A percentile compares a stretch with the other conserved stretches of the same genome.
Conservation (phyloP, 176 grass and related monocot species). For the Avena eriantha region DNA sequence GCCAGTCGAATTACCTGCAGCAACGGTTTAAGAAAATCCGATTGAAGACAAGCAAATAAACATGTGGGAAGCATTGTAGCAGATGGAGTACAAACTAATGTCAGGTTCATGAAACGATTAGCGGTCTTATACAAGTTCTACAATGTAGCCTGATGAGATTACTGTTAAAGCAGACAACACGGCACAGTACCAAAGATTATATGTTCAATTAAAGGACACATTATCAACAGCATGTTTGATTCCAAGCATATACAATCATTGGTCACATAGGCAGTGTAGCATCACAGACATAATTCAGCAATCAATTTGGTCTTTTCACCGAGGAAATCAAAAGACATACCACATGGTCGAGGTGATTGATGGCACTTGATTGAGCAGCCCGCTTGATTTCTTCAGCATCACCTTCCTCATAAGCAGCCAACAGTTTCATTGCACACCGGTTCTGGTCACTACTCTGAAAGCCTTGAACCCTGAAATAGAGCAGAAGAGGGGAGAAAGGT, state of each 20-base stretch:
- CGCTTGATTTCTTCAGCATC: conserved; percentile 87
- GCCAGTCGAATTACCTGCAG: conserved; percentile 90
- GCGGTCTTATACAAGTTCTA: neutral
- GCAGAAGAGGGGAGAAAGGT: neutral
- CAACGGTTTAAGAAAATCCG: neutral
- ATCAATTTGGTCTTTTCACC: neutral
- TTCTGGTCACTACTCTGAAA: conserved; percentile 92
- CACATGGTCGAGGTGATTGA: conserved; percentile 92
- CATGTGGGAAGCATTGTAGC: neutral
- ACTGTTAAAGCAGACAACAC: neutral
- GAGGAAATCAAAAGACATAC: conserved; percentile 53
- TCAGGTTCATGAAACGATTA: neutral
- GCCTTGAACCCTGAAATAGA: conserved; percentile 72
- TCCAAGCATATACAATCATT: neutral
- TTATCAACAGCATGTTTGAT: neutral
- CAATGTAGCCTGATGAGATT: neutral
- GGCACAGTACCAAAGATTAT: neutral
- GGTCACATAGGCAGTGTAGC: neutral
- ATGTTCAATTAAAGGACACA: neutral
- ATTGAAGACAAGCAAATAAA: conserved; percentile 6
- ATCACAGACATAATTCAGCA: neutral
- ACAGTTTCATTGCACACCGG: conserved; percentile 72
- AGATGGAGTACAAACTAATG: conserved; percentile 9
- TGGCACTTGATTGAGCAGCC: conserved; percentile 65
- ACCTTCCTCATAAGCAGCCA: conserved; percentile 90